Evolutionary conservation across 495 filamentous ascomycete species (phyloP), one percentile per base, ranked within the genome.

Genomic region (Neurospora sp.): DNA sequence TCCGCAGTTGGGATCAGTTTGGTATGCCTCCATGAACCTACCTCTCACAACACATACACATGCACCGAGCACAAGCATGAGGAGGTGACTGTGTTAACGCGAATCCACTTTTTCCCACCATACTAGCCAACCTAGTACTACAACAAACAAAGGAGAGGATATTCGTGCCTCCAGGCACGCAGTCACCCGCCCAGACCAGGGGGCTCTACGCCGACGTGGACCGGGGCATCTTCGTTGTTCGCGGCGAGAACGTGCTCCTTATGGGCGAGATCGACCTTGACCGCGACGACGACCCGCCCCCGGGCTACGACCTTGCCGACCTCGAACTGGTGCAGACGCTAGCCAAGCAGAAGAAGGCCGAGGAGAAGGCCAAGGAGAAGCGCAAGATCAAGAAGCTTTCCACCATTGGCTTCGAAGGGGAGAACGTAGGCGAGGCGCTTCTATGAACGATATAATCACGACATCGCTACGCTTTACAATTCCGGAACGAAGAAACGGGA

Each of bases 1-100:
- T 99, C 77, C 86, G 96, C 75, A 97, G 93, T 78, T 99, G 96
- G 94, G 96, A 99, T 83, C 96, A 99, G 81, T 98, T 97, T 79
- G 94, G 94, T 96, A 90, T 76, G 86, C 70, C 65, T 74, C 39
- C 37, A 38, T 68, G 53, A 65, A 68, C 35, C 27, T 70, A 71
- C 31, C 22, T 48, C 69, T 71, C 42, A 38, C 53, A 65, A 65
- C 53, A 65, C 53, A 65, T 65, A 65, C 12, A 65, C 53, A 65
- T 27, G 53, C 27, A 65, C 53, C 14, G 27, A 61, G 53, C 27
- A 61, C 53, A 12, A 65, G 53, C 53, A 68, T 37, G 35, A 74
- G 27, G 39, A 65, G 53, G 53, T 65, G 27, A 65, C 59, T 48
- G 69, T 69, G 70, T 72, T 74, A 72, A 75, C 72, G 22, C 53